Evolutionary conservation across 257 asterid species (phyloP).

Genomic region (Misopates orontium): DNA sequence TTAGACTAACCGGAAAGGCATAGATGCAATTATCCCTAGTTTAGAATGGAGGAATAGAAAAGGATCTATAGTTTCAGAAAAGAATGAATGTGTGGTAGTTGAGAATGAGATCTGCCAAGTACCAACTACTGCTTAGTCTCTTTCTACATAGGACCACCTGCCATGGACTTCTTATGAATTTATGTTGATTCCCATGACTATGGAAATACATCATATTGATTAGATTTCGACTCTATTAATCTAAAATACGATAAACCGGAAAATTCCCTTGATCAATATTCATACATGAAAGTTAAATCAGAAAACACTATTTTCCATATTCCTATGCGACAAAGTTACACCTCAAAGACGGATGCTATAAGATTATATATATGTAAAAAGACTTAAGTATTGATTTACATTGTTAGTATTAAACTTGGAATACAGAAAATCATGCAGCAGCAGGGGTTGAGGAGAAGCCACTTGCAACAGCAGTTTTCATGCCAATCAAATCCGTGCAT

Average conservation of each 20-base stretch:
- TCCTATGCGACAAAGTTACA: constrained; percentile 9
- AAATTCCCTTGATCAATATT: neutral
- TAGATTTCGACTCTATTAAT: no score
- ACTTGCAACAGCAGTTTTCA: constrained; percentile 35
- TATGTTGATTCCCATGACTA: constrained; percentile 11
- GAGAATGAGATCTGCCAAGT: no score
- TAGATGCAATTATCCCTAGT: no score
- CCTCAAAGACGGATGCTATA: neutral
- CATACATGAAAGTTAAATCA: neutral
- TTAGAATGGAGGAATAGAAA: constrained; percentile 4
- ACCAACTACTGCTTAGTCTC: no score
- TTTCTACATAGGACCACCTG: constrained; percentile 19
- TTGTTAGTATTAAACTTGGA: constrained; percentile 5
- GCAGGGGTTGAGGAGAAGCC: constrained; percentile 56
- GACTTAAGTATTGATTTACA: constrained; percentile 19
- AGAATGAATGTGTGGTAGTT: no score
- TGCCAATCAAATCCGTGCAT: constrained; percentile 50
- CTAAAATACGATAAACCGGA: no score
- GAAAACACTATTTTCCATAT: constrained; percentile 2
- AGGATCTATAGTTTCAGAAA: neutral
- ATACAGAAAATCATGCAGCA: constrained; percentile 50
- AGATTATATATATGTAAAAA: neutral
- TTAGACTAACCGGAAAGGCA: no score
- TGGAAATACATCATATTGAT: constrained; percentile 1
- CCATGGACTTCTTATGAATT: constrained; percentile 15